Base-by-base conservation (phyloP, 2,329 filamentous ascomycete species). In the Alternaria sp. region DNA sequence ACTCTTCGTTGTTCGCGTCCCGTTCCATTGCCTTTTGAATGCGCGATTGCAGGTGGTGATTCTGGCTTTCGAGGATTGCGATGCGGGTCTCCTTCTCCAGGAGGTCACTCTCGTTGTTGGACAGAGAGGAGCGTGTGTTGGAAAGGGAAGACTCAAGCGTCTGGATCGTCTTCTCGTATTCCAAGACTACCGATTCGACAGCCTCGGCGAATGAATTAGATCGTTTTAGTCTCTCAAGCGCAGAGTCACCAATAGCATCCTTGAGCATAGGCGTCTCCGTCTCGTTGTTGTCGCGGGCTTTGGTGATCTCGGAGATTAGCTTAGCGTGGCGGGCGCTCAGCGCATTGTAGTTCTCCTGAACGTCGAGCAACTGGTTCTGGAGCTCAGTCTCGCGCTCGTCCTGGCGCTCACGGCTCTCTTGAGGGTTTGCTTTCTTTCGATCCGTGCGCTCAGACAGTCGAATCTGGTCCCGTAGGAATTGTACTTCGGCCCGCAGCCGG, bases 101-200 rank as follows among this genome's bases (percentile, higher is more conserved):
- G 23, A 99, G 85, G 61, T 84, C 91, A 58, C 94, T 96, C 79
- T 99, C 96, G 0, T 92, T 94, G 67, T 84, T 90, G 11, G 96
- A 91, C 26, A 99, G 85, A 0, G 92, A 93, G 33, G 92, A 87
- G 61, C 96, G 88, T 1, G 96, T 98, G 74, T 89, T 96, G 0
- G 94, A 94, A 14, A 99, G 87, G 2, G 94, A 97, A 55, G 94
- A 90, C 80, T 99, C 96, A 15, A 99, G 87, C 57, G 89, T 91
- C 78, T 98, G 94, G 54, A 99, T 99, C 0, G 96, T 99, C 85
- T 97, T 98, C 79, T 99, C 96, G 77, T 99, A 99, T 81, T 99
- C 96, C 53, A 98, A 84, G 4, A 99, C 93, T 21, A 99, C 93
- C 75, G 97, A 92, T 75, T 99, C 96, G 20, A 99, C 95, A 26